A percentile compares a stretch with the other conserved stretches of the same genome.
These are phyloP conservation scores for Pestalotiopsis sp. DNA, from an alignment of 2,329 filamentous ascomycete genomes.

Conservation along the genomic window DNA sequence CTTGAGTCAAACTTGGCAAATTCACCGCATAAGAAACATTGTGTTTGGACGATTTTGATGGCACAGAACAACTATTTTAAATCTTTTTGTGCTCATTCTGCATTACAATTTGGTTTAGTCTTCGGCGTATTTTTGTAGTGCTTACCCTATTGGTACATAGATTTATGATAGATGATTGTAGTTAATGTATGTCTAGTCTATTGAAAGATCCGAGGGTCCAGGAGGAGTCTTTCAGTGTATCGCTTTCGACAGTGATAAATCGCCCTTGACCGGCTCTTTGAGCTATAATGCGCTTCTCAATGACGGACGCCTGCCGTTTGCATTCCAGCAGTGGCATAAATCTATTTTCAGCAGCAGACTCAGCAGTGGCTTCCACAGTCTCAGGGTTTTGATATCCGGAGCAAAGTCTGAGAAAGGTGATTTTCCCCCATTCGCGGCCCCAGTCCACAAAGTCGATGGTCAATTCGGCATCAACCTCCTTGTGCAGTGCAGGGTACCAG, in stretches of 20 bases:
- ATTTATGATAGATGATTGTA: not conserved
- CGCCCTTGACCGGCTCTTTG: conserved; percentile 50
- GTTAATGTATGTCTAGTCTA: no score
- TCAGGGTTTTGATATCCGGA: conserved; percentile 38
- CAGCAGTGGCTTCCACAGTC: no score
- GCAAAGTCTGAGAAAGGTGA: conserved; percentile 45
- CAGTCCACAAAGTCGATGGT: conserved; percentile 49
- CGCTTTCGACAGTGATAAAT: conserved; percentile 50
- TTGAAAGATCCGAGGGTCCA: not conserved
- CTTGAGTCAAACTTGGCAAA: no score
- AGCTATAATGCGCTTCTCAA: conserved; percentile 50
- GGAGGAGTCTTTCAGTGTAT: conserved; percentile 19
- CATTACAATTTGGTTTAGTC: no score
- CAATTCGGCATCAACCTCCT: conserved; percentile 42
- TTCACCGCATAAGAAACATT: no score
- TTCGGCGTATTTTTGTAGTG: no score
- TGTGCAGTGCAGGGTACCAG: conserved; percentile 54
- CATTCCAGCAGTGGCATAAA: conserved; percentile 37
- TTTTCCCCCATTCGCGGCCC: conserved; percentile 55
- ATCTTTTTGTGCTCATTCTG: no score
- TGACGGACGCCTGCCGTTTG: conserved; percentile 37
- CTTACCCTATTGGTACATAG: no score
- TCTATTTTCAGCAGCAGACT: conserved; percentile 26
- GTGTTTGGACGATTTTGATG: no score
- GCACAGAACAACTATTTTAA: no score